A percentile compares a stretch with the other conserved stretches of the same genome.
Conservation (phyloP, 202 grass and related monocot species). For the Sporobolus alterniflorus region DNA sequence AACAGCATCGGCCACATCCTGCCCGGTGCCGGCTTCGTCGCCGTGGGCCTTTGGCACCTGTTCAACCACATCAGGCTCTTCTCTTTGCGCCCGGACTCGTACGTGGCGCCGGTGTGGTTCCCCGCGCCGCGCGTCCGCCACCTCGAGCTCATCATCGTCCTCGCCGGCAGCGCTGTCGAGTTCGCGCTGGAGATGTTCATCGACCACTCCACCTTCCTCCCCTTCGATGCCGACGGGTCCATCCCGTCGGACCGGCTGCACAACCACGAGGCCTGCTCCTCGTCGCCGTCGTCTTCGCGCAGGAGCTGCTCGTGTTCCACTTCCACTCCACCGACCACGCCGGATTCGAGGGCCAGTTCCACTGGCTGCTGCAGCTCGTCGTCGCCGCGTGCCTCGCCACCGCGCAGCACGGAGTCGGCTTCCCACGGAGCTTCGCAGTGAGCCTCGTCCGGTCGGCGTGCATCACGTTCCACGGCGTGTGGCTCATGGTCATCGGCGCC, state of each 20-base stretch:
- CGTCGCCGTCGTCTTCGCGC: slow-evolving; percentile 57
- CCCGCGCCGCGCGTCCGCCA: slow-evolving; percentile 45
- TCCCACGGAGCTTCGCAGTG: slow-evolving; percentile 60
- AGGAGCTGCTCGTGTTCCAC: slow-evolving; percentile 74
- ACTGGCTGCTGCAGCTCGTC: slow-evolving; percentile 65
- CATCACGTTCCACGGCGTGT: slow-evolving; percentile 66
- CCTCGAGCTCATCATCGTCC: slow-evolving; percentile 61
- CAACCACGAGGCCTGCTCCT: slow-evolving; percentile 74
- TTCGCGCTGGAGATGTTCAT: slow-evolving; percentile 69
- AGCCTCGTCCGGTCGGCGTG: slow-evolving; percentile 54
- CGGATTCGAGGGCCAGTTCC: slow-evolving; percentile 73
- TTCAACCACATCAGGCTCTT: slow-evolving; percentile 65
- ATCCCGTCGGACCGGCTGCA: slow-evolving; percentile 71
- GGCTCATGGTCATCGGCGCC: slow-evolving; percentile 66
- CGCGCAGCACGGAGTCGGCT: slow-evolving; percentile 46
- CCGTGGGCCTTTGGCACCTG: slow-evolving; percentile 75
- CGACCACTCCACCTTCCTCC: slow-evolving; percentile 58
- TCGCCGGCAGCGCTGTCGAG: slow-evolving; percentile 55
- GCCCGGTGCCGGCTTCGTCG: slow-evolving; percentile 59
- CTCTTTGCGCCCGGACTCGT: slow-evolving; percentile 47
- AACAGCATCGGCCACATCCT: slow-evolving; percentile 72
- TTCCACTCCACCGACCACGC: slow-evolving; percentile 76
- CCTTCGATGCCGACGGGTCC: slow-evolving; percentile 68
- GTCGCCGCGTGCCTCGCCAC: slow-evolving; percentile 58
- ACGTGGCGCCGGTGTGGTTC: slow-evolving; percentile 72